Evolutionary conservation across 2,329 filamentous ascomycete genomes (phyloP).

Genomic region (Ascochyta pisi): DNA sequence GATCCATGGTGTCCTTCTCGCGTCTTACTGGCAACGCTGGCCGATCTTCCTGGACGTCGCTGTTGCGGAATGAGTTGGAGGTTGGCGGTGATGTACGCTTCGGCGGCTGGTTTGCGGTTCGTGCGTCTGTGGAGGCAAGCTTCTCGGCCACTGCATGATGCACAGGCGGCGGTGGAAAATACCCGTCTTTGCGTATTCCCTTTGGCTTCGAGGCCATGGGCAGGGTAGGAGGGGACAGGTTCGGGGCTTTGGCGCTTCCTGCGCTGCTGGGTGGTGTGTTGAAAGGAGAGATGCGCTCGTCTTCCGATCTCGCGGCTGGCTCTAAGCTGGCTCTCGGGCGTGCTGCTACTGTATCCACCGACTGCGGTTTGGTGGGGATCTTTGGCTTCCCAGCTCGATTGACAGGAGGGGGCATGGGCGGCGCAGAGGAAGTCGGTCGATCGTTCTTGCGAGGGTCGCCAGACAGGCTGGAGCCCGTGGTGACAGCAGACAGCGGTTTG

Average conservation of each 20-base stretch:
- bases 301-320: conserved; percentile 52
- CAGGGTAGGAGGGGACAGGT: conserved; percentile 31
- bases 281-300: conserved; percentile 75
- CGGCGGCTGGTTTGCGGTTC: conserved; percentile 24
- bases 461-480: conserved; percentile 20
- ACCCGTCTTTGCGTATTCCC: conserved; percentile 35
- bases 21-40: conserved; percentile 58
- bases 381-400: conserved; percentile 83
- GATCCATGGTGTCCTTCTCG: conserved; percentile 43
- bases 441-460: conserved; percentile 43
- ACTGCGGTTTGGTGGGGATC: conserved; percentile 59
- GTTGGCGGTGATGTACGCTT: conserved; percentile 27
- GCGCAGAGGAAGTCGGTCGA: conserved; percentile 50
- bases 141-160: conserved; percentile 42
- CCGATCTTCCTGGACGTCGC: conserved; percentile 52
- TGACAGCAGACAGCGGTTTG: conserved; percentile 37
- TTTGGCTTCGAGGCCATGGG: conserved; percentile 36
- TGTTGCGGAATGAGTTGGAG: conserved; percentile 14
- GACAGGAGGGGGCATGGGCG: conserved; percentile 69
- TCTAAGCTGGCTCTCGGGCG: conserved; percentile 35
- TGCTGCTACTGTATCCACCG: conserved; percentile 30
- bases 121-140: conserved; percentile 29
- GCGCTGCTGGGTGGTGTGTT: conserved; percentile 82
- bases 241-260: conserved; percentile 55
- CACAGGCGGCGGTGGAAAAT: conserved; percentile 42